Base-by-base conservation (phyloP, 176 grass and related monocot species). In the Hordeum marinum region DNA sequence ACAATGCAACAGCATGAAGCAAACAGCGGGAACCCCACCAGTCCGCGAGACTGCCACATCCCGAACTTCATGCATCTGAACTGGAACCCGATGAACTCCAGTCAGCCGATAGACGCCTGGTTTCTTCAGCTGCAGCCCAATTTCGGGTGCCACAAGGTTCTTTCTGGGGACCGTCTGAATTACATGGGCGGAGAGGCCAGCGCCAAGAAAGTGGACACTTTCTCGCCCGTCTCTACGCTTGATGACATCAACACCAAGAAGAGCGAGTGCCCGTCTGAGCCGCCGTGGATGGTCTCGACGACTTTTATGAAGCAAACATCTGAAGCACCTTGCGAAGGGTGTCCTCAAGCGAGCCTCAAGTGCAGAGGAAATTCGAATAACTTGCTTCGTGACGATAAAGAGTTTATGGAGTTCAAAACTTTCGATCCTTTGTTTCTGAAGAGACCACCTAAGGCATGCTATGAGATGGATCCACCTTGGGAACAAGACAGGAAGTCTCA, bases 41-140 rank as follows among this genome's bases (percentile, higher is more conserved):
- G 21, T 6, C 76, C 78, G 1, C 86, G 92, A n/a, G 90, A 97
- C 9, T 82, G 43, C 69, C 66, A 68, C 12, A 61, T 76, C 84
- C 70, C 90, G 0, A 87, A 86, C 9, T 92, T 99, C 10, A 89
- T 95, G 77, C 79, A 88, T n/a, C 46, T 94, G n/a, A 96, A 91
- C 54, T 94, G 91, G 85, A 94, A 92, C 58, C 63, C 85, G 1
- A 84, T 84, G 84, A 92, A 78, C 83, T 71, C 86, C 67, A 90
- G 84, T 70, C 66, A 94, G 37, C 88, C 88, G 1, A 68, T 80
- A 9, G 91, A 99, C 6, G 82, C 91, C 29, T 96, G 94, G 97
- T 96, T 90, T 88, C 94, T 99, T 43, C 97, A 99, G 41, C 34
- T 99, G 84, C 97, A 99, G 81, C 93, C 91, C 48, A 92, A 78